Evolutionary conservation across 768 basidiomycete species (phyloP).

Genomic region (Hypholoma fasciculare): DNA sequence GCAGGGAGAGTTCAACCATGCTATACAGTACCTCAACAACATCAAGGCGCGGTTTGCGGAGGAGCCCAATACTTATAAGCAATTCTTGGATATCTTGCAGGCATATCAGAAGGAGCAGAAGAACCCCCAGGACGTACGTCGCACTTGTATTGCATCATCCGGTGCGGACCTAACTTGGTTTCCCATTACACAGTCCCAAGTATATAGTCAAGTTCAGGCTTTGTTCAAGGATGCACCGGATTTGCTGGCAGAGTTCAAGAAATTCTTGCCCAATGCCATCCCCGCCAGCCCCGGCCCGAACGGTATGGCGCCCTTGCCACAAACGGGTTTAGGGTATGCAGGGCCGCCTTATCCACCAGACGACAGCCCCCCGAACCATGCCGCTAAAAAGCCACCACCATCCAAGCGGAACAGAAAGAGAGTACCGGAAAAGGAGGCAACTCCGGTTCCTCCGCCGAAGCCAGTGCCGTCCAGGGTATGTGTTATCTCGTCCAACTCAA

Average conservation of each 20-base stretch:
- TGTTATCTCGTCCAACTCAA: constrained; percentile 1
- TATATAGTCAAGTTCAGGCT: constrained; percentile 76
- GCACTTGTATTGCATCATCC: constrained; percentile 6
- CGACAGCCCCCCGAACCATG: constrained; percentile 42
- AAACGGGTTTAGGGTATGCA: constrained; percentile 32
- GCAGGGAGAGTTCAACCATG: constrained; percentile 82
- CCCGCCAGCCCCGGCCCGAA: constrained; percentile 38
- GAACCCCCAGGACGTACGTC: constrained; percentile 67
- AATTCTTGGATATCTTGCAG: constrained; percentile 86
- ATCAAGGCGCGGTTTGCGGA: constrained; percentile 91
- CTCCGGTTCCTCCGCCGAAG: constrained; percentile 56
- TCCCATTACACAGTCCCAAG: constrained; percentile 53
- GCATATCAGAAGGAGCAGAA: constrained; percentile 85
- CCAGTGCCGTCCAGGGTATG: constrained; percentile 36
- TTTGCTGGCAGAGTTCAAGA: constrained; percentile 77
- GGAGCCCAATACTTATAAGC: constrained; percentile 91
- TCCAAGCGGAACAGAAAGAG: constrained; percentile 60
- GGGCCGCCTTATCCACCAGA: constrained; percentile 16
- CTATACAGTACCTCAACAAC: constrained; percentile 97
- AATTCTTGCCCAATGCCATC: constrained; percentile 71
- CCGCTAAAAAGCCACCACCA: constrained; percentile 44
- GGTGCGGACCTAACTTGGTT: background rate
- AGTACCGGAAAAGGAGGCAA: constrained; percentile 65
- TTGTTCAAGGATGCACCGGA: constrained; percentile 84
- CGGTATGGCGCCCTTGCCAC: constrained; percentile 47